Evolutionary conservation across 148 eudicot species (phyloP), one percentile per base, ranked within the genome.

Genomic region (Camellia granthamiana): DNA sequence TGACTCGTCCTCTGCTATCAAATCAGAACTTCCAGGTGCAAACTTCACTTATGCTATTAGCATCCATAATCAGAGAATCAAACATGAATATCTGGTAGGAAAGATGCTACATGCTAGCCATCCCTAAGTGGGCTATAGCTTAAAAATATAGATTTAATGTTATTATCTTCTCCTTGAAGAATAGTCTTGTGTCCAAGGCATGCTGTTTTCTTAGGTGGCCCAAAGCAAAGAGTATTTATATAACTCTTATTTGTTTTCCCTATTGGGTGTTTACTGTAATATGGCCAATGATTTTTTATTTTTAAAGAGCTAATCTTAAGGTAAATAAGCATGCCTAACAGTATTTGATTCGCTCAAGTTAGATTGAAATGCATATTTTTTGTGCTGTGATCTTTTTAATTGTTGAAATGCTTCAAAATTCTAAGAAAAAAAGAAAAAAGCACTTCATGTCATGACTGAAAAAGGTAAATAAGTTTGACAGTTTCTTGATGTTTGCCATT

Each of bases 21-120:
- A 86, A 87, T 83, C 85, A 78, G 47, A 87, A 86, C 69, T 82
- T 81, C 69, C 92, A 92, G 92, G 92, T 91, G 78, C 86, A 41
- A 66, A 70, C 42, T 30, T 1, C 1, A 1, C 38, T 77, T 69
- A 7, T 64, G 12, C 72, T 72, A 62, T 47, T 7, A 14, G 52
- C 6, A n/a, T 73, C 16, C 63, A 44, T 8, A 16, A 11, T 77
- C 19, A 21, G 65, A 76, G 54, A 6, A 8, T 61, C 18, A 59
- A 68, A 10, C 38, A 9, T 30, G 38, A 30, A n/a, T 7, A 21
- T 76, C 6, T 42, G 44, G 3, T 5, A 7, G 16, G 21, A 74
- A 56, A 12, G 9, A 74, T 74, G 76, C 38, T 30, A 30, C 38
- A 30, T 30, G 38, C 64, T 55, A 14, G 77, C 49, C 44, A 58